Evolutionary conservation across 352 stramenopile species (phyloP).

Genomic region (Globisporangium cederbergense): DNA sequence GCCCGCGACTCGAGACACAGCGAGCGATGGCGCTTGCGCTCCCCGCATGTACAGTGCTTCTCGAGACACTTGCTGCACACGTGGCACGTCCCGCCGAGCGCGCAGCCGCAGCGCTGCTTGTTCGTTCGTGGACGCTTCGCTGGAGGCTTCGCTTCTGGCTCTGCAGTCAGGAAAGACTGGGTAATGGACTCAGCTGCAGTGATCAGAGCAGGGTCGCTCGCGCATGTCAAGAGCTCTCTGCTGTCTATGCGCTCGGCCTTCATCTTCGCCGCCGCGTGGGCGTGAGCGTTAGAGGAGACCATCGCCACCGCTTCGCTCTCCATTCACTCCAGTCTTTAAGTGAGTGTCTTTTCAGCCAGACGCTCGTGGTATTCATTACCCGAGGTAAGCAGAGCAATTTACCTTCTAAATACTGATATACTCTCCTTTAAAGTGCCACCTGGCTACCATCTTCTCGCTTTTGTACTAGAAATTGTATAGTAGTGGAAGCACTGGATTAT

Average conservation of each 20-base stretch:
- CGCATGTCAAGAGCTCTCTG: background rate
- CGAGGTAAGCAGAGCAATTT: background rate
- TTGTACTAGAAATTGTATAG: background rate
- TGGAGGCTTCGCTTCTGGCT: background rate
- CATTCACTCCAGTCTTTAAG: background rate
- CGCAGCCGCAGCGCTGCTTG: slow-evolving; percentile 42
- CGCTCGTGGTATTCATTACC: background rate
- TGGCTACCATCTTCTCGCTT: no score
- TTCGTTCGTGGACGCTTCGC: slow-evolving; percentile 13
- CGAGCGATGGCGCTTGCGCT: slow-evolving; percentile 12
- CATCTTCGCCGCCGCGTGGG: background rate
- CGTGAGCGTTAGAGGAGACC: background rate
- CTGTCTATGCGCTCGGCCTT: background rate
- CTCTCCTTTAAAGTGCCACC: background rate
- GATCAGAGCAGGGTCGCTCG: slow-evolving; percentile 4
- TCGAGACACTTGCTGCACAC: slow-evolving; percentile 58
- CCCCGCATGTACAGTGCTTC: slow-evolving; percentile 51
- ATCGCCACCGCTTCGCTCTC: background rate
- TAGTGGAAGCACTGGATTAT: background rate
- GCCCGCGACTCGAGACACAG: slow-evolving; percentile 63
- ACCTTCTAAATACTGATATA: no score
- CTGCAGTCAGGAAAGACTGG: slow-evolving; percentile 4
- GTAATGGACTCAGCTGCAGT: slow-evolving; percentile 11
- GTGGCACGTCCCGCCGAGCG: slow-evolving; percentile 40
- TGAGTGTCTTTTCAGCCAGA: slow-evolving; percentile 3